Conservation (phyloP, 257 asterid species). For the Salvia splendens region DNA sequence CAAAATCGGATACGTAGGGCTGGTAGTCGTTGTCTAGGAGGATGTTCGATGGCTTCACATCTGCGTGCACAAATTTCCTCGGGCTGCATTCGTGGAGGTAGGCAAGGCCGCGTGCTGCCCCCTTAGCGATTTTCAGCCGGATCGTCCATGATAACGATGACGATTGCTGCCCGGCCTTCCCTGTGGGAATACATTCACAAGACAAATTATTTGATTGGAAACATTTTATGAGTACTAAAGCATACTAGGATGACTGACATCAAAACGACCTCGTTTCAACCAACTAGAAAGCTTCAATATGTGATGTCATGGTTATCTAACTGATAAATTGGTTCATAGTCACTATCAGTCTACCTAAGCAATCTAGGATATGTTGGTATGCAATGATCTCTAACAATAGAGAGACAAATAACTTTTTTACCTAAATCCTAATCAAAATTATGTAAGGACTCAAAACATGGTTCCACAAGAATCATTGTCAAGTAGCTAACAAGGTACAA, state of each 20-base stretch:
- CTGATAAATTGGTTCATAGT: slow-evolving; percentile 22
- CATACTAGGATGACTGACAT: too few relatives aligned
- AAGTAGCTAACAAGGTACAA: slow-evolving; percentile 27
- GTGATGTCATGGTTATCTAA: slow-evolving; percentile 16
- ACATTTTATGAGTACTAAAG: neutral
- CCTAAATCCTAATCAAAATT: slow-evolving; percentile 6
- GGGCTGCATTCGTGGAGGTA: slow-evolving; percentile 98
- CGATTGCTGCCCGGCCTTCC: slow-evolving; percentile 65
- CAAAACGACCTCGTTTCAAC: slow-evolving; percentile 5
- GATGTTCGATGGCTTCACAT: slow-evolving; percentile 80
- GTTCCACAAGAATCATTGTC: slow-evolving; percentile 27
- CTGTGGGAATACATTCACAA: slow-evolving; percentile 37
- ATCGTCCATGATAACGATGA: slow-evolving; percentile 70
- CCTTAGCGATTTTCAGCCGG: slow-evolving; percentile 69
- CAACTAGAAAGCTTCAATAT: slow-evolving; percentile 23
- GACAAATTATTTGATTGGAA: slow-evolving; percentile 7
- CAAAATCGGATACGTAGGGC: slow-evolving; percentile 76
- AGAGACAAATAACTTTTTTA: neutral
- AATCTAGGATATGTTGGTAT: slow-evolving; percentile 19
- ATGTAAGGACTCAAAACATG: slow-evolving; percentile 21
- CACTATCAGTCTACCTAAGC: slow-evolving; percentile 16
- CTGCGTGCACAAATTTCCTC: slow-evolving; percentile 84
- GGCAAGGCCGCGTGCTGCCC: slow-evolving; percentile 79
- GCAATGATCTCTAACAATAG: slow-evolving; percentile 18
- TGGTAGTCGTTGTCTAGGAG: slow-evolving; percentile 81